Evolutionary conservation across 164 flowering plant species (phyloP).

Genomic region (Chimonanthus praecox): DNA sequence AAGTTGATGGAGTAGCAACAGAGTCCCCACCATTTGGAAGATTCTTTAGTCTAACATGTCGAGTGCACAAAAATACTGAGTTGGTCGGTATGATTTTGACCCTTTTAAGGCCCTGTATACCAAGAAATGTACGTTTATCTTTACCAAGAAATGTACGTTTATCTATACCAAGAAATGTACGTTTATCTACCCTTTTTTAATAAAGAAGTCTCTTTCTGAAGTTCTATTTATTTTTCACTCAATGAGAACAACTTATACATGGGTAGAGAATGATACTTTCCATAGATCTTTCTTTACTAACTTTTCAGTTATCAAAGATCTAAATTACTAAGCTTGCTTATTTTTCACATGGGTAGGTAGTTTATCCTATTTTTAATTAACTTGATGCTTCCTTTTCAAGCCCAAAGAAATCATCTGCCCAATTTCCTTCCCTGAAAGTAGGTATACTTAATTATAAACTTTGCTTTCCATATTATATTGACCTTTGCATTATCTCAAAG

Average conservation of each 20-base stretch:
- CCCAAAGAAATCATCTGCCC: background rate
- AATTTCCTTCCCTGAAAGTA: background rate
- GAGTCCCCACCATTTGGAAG: background rate
- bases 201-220: too few relatives aligned
- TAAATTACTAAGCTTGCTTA: background rate
- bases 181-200: too few relatives aligned
- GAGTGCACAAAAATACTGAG: background rate
- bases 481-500: slow-evolving; percentile 4
- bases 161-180: too few relatives aligned
- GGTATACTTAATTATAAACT: background rate
- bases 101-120: background rate
- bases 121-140: background rate
- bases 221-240: too few relatives aligned
- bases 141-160: too few relatives aligned
- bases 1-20: background rate
- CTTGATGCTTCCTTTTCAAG: background rate
- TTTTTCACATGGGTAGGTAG: background rate
- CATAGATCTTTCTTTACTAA: background rate
- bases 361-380: background rate
- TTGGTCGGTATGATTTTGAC: too few relatives aligned
- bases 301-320: background rate
- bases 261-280: background rate
- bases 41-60: background rate
- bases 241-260: too few relatives aligned
- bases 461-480: background rate